Percentiles rank a stretch among this genome's conserved stretches.
Conservation (phyloP, 805 yeast genomes). For the Lipomyces orientalis region DNA sequence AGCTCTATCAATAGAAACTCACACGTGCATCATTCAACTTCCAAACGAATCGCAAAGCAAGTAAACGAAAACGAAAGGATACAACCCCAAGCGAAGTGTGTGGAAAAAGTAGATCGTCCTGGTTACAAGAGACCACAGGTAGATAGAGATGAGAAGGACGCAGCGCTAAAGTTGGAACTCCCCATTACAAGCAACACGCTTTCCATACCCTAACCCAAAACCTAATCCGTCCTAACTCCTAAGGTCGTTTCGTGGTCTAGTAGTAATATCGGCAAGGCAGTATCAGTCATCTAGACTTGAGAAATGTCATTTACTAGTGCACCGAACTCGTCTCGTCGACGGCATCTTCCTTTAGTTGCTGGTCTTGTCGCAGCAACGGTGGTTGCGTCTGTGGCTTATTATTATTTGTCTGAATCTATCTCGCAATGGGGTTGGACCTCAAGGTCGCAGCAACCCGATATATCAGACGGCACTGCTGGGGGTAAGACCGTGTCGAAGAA, state of each 20-base stretch:
- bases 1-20: neutral
- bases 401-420: slow-evolving; percentile 23
- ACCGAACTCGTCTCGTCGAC: neutral
- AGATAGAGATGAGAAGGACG: neutral
- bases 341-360: slow-evolving; percentile 7
- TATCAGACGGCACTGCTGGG: neutral
- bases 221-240: too few relatives aligned
- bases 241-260: too few relatives aligned
- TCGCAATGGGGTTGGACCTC: slow-evolving; percentile 21
- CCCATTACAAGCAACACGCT: neutral
- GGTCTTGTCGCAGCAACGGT: slow-evolving; percentile 12
- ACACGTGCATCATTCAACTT: neutral
- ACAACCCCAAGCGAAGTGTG: neutral
- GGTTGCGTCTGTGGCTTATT: slow-evolving; percentile 25
- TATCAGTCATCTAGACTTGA: too few relatives aligned
- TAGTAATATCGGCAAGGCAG: too few relatives aligned
- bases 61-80: neutral
- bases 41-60: neutral
- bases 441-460: neutral
- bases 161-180: neutral
- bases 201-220: neutral
- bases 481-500: neutral
- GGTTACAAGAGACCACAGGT: neutral
- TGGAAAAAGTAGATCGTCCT: neutral
- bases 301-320: neutral